phyloP scores from a whole-genome alignment of 108 stramenopile species.

The Conticribra guillardii region DNA sequence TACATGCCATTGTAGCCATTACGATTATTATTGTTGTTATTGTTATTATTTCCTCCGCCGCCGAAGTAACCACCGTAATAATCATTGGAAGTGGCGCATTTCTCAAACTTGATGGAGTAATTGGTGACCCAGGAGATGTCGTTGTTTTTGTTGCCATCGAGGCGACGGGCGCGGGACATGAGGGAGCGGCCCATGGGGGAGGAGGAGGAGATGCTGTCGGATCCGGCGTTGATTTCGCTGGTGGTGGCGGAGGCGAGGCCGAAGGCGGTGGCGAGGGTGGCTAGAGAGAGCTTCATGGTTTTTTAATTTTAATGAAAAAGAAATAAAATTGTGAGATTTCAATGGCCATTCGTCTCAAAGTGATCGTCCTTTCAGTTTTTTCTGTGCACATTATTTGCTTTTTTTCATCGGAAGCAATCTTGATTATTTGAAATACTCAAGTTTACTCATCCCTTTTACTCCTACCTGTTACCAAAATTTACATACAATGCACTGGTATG shows the following conservation, averaged over 20 bases:
- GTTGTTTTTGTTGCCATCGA: neutral
- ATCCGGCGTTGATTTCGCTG: neutral
- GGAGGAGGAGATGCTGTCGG: neutral
- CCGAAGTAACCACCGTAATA: slow-evolving; percentile 32
- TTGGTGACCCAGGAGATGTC: slow-evolving; percentile 48
- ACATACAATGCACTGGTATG: too few species aligned
- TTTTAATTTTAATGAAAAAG: too few species aligned
- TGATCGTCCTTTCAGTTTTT: too few species aligned
- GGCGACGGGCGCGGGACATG: neutral
- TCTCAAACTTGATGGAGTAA: slow-evolving; percentile 68
- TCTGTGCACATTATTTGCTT: too few species aligned
- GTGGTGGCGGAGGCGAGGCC: neutral
- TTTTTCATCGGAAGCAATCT: too few species aligned
- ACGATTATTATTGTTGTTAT: slow-evolving; percentile 29
- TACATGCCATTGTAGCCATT: slow-evolving; percentile 57
- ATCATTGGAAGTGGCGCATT: slow-evolving; percentile 39
- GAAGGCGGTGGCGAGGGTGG: neutral
- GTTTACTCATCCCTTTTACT: too few species aligned
- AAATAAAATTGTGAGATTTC: too few species aligned
- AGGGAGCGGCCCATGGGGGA: neutral
- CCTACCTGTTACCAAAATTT: too few species aligned
- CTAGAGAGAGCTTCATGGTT: neutral
- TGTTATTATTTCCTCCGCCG: neutral
- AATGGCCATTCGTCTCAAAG: too few species aligned
- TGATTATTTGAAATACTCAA: too few species aligned